phyloP scores from a whole-genome alignment of 257 asterid genomes.

The Echium plantagineum region DNA sequence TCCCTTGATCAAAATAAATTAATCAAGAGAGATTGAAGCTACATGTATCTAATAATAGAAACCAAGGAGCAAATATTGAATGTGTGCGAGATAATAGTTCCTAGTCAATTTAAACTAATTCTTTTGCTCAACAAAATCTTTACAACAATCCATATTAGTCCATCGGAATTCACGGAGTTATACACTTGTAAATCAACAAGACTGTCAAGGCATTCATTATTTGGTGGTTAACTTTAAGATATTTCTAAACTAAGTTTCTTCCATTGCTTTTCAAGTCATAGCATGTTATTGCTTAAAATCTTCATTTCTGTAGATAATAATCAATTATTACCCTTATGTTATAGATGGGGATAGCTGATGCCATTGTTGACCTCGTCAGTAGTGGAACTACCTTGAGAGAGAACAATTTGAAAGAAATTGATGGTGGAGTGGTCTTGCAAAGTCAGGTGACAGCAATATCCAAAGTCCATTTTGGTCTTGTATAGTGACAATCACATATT shows the following conservation, averaged over 20 bases:
- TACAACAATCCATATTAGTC: too few species aligned
- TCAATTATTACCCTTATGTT: not conserved
- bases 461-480: not conserved
- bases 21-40: not conserved
- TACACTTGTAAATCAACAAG: too few species aligned
- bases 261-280: not conserved
- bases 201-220: not conserved
- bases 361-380: slow-evolving; percentile 95
- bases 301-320: not conserved
- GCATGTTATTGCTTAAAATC: not conserved
- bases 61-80: too few species aligned
- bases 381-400: slow-evolving; percentile 94
- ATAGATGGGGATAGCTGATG: slow-evolving; percentile 99
- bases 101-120: too few species aligned
- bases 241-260: not conserved
- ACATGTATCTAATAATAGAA: too few species aligned
- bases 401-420: slow-evolving; percentile 85
- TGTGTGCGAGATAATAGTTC: too few species aligned
- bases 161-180: too few species aligned
- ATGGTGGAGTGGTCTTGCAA: slow-evolving; percentile 83
- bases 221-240: not conserved
- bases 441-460: slow-evolving; percentile 58
- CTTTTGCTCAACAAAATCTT: too few species aligned
- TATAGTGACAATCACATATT: not conserved
- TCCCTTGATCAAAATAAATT: too few species aligned